These are phyloP conservation scores for Fusarium multiceps DNA, from an alignment of 2,329 filamentous ascomycete species.

Conservation along the genomic window DNA sequence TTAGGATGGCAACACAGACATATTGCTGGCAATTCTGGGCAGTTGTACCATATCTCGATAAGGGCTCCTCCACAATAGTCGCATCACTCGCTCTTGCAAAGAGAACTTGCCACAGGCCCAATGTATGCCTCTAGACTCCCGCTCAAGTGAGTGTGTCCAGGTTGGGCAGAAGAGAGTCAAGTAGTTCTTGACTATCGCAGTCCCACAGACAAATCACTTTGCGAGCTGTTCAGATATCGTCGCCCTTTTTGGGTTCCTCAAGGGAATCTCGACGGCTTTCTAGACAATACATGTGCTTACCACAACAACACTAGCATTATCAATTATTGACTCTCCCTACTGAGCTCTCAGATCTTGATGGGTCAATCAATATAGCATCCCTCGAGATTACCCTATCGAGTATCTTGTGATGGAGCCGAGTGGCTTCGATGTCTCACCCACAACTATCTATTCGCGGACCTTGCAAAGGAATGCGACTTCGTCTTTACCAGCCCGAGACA, in stretches of 20 bases:
- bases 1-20: conserved; percentile 9
- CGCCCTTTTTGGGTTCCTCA: background rate
- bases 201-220: background rate
- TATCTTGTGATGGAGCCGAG: conserved; percentile 2
- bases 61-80: conserved; percentile 27
- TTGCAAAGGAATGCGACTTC: conserved; percentile 45
- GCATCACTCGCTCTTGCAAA: background rate
- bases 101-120: conserved; percentile 10
- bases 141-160: conserved; percentile 14
- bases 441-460: conserved; percentile 25
- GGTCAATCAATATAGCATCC: conserved; percentile 14
- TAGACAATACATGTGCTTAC: conserved; percentile 20
- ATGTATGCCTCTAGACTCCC: conserved; percentile 6
- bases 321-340: conserved; percentile 24
- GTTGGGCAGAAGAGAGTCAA: background rate
- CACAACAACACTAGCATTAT: conserved; percentile 11
- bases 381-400: conserved; percentile 1
- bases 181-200: background rate
- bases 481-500: conserved; percentile 31
- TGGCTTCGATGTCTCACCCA: conserved; percentile 43
- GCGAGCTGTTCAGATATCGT: background rate
- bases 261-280: background rate
- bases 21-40: background rate
- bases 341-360: conserved; percentile 1
- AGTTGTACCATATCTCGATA: conserved; percentile 19